Base-by-base conservation (phyloP, 2,329 filamentous ascomycete species). In the Fusarium mexicanum region DNA sequence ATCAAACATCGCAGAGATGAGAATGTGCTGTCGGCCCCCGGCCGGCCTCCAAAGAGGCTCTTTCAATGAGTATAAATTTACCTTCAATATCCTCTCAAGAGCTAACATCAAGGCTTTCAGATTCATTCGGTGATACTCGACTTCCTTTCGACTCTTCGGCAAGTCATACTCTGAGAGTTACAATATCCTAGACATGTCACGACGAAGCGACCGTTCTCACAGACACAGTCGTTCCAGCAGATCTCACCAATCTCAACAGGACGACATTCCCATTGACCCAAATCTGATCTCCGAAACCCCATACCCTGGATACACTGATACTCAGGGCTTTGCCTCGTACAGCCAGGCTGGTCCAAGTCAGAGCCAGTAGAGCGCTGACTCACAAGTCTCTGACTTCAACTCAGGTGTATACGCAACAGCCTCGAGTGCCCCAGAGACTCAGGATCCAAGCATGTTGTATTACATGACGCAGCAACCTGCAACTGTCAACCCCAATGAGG, bases 261-360 rank as follows among this genome's bases (percentile, higher is more conserved):
- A 71, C 11, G 64, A 77, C 8, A 63, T 67, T 4, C 64, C 64
- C 18, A 54, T 74, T 17, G 72, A 77, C 6, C 60, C 74, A 12
- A 57, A 20, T 16, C 48, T 72, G 12, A 31, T 9, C 6, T 13
- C 26, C 5, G 66, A 54, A 31, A 3, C 40, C 3, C 7, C 37
- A 20, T 73, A 48, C 48, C n/a, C 26, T 7, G 50, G 20, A 8
- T 54, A 68, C 2, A 31, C 41, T 20, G 46, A 67, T 24, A 18
- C 55, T 6, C 54, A 63, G 2, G 26, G 18, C 14, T 60, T 51
- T 48, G 20, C 18, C 14, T 62, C 35, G 41, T 64, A 64, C 53
- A 43, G n/a, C 67, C 69, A 71, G 43, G 69, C 57, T 51, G 58
- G 58, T 67, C 72, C 76, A 71, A 64, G 53, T 75, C 66, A 76